These are phyloP conservation scores for Erysimum cheiranthoides DNA, from an alignment of 345 rosid genomes.

Conservation along the genomic window DNA sequence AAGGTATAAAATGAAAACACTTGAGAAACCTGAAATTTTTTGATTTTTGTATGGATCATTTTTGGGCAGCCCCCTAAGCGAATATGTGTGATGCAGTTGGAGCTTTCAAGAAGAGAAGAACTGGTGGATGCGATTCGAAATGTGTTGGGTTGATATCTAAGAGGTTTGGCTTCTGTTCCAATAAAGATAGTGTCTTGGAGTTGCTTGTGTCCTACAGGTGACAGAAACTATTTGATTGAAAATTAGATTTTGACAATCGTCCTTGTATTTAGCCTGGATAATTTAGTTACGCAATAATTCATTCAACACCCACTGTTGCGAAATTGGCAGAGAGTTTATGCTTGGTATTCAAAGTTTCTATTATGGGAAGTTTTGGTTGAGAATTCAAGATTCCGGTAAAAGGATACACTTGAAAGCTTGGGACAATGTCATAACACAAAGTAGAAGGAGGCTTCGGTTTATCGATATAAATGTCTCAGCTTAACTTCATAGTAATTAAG, in stretches of 20 bases:
- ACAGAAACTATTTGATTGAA: background rate
- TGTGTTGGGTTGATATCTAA: constrained; percentile 52
- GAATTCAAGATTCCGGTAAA: too few species aligned
- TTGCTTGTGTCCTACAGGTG: background rate
- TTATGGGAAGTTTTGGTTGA: too few species aligned
- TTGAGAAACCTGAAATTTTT: background rate
- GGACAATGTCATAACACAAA: too few species aligned
- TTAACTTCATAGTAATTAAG: too few species aligned
- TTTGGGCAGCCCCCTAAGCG: constrained; percentile 11
- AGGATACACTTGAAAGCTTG: too few species aligned
- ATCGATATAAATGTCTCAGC: too few species aligned
- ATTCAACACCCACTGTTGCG: background rate
- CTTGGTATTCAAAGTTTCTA: too few species aligned
- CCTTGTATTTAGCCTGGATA: background rate
- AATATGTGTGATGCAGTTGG: constrained; percentile 71
- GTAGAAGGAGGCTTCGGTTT: too few species aligned
- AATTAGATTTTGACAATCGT: background rate
- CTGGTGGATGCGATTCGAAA: constrained; percentile 63
- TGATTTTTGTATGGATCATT: constrained; percentile 17
- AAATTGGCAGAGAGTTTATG: too few species aligned
- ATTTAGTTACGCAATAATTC: constrained; percentile 18
- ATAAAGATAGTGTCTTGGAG: background rate
- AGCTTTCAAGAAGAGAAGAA: constrained; percentile 61
- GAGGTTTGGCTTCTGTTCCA: constrained; percentile 22
- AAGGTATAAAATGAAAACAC: constrained; percentile 57